A percentile compares a stretch with the other conserved stretches of the same genome.
Evolutionary conservation across 768 basidiomycete genomes (phyloP).

Genomic region (Boletales sp.): DNA sequence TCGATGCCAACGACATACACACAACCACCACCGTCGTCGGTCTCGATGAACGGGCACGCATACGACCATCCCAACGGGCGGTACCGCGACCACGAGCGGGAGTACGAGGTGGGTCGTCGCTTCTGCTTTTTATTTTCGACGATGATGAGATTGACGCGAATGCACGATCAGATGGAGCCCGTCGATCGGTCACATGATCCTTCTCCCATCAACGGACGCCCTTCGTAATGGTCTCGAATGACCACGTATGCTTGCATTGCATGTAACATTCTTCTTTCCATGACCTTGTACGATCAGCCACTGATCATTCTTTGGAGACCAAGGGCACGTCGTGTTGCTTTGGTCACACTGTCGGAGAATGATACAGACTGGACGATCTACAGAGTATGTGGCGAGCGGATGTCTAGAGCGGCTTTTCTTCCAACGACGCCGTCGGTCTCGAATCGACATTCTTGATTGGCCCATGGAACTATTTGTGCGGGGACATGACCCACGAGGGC

Average conservation of each 20-base stretch:
- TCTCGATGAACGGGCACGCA: conserved; percentile 23
- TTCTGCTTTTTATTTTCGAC: background rate
- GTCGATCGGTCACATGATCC: conserved; percentile 17
- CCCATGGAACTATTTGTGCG: conserved; percentile 68
- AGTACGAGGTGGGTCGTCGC: conserved; percentile 16
- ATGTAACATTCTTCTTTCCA: background rate
- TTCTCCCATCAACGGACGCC: conserved; percentile 23
- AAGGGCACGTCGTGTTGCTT: no score
- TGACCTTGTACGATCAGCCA: background rate
- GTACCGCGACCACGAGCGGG: conserved; percentile 23
- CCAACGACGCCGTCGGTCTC: background rate
- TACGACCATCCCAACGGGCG: conserved; percentile 26
- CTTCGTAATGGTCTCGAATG: conserved; percentile 9
- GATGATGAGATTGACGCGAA: background rate
- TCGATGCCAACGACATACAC: conserved; percentile 13
- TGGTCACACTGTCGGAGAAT: no score
- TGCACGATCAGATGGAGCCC: conserved; percentile 7
- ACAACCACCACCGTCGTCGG: conserved; percentile 4
- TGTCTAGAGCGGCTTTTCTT: conserved; percentile 12
- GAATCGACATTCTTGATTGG: conserved; percentile 51
- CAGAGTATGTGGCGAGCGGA: no score
- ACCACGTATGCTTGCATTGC: background rate
- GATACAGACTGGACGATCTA: no score
- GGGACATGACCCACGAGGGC: conserved; percentile 62
- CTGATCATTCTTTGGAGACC: no score